Evolutionary conservation across 2,329 filamentous ascomycete species (phyloP), one percentile per base, ranked within the genome.

Genomic region (Coniosporium tulheliwenetii): DNA sequence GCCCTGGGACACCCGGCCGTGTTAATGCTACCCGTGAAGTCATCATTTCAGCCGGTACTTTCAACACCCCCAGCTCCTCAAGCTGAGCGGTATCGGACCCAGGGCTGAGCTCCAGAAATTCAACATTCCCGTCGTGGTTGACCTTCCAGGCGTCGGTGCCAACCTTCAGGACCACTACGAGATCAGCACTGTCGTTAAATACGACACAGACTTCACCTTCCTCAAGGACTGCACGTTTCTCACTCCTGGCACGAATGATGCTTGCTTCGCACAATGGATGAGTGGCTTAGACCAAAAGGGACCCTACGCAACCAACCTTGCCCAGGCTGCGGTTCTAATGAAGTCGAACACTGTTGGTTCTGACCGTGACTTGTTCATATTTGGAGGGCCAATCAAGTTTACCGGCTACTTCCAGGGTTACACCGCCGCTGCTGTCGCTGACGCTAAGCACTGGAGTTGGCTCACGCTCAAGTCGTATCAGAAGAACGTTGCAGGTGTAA

Each of bases 61-160:
- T 73, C 56, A 76, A 80, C 57, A 70, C 70, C 75, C 76, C 5
- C 77, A 81, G 54, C 57, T 82, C 2, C 69, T 82, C 10, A 74
- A 77, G 59, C 67, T 80, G 1, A 73, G 66, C 39, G 78, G 78
- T n/a, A 66, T 81, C 30, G 77, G 77, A 0, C 74, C 75, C 0
- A 50, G 56, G 9, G 52, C 59, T 0, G 69, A 77, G 47, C 65
- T 82, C 5, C 46, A 63, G 14, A 60, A 62, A 40, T 66, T 72
- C 50, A 57, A 62, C n/a, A 79, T 81, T 45, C 50, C 63, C 2
- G 57, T 72, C 1, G 47, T 77, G 13, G 61, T 67, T 3, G 65
- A 79, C 45, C 69, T 74, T 0, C 70, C 71, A 1, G 73, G 77
- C 36, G 76, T 83, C 2, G 78, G 78, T 5, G 70, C 68, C 43